Evolutionary conservation across 345 rosid genomes (phyloP).

Genomic region (Syzygium aqueum): DNA sequence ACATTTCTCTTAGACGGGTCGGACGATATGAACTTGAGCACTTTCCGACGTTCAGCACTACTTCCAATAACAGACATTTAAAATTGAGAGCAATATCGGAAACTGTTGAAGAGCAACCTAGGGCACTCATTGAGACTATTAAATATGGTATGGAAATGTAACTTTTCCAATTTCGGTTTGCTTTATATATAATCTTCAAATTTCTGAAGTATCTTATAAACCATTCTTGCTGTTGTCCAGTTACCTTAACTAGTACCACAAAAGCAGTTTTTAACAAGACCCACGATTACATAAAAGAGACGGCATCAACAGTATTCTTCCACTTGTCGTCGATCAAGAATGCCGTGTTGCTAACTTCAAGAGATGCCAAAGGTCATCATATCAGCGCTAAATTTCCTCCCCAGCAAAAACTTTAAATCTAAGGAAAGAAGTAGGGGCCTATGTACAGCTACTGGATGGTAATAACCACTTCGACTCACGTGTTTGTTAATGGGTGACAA

Average conservation of each 20-base stretch:
- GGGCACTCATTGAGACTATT: background rate
- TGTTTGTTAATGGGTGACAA: background rate
- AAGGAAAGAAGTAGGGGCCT: background rate
- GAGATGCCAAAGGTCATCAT: background rate
- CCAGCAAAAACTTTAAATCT: background rate
- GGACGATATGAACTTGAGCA: background rate
- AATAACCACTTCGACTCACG: background rate
- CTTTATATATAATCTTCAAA: background rate
- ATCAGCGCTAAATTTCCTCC: background rate
- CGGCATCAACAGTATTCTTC: background rate
- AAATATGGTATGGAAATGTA: background rate
- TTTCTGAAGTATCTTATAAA: background rate
- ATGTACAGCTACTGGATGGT: background rate
- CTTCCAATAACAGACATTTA: background rate
- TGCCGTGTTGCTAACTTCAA: background rate
- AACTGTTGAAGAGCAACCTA: background rate
- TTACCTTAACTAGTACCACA: background rate
- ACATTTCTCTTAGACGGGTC: background rate
- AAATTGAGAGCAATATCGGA: background rate
- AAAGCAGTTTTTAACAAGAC: background rate
- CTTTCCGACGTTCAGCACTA: background rate
- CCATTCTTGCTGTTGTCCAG: background rate
- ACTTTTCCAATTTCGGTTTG: background rate
- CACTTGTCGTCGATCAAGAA: background rate
- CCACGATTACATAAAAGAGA: background rate